A percentile compares a stretch with the other conserved stretches of the same genome.
phyloP scores from a whole-genome alignment of 2,329 filamentous ascomycete species.

The Colletotrichum limetticola region DNA sequence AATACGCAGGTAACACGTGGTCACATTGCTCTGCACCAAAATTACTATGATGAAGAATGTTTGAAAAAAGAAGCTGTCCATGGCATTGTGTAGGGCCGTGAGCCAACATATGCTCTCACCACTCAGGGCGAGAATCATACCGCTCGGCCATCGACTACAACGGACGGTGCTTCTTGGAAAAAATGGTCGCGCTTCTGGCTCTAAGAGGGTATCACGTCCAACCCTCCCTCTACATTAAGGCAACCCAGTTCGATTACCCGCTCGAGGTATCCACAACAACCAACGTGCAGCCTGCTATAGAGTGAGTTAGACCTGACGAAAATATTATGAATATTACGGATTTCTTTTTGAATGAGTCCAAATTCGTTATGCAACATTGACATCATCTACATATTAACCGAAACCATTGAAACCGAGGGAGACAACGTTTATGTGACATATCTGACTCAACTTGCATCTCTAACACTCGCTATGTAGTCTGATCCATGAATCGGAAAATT shows the following conservation, averaged over 20 bases:
- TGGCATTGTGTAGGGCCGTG: not conserved
- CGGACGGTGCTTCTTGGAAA: no score
- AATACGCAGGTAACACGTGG: not conserved
- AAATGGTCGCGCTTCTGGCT: no score
- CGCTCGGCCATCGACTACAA: no score
- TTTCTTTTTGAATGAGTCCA: not conserved
- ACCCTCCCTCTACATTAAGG: no score
- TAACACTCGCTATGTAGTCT: not conserved
- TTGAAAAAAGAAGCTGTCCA: not conserved
- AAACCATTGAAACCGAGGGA: not conserved
- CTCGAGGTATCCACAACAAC: no score
- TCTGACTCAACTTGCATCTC: not conserved
- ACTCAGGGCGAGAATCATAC: no score
- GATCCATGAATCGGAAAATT: not conserved
- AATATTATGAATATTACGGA: not conserved
- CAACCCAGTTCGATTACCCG: no score
- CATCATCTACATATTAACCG: not conserved
- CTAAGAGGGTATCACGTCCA: no score
- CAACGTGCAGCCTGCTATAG: no score
- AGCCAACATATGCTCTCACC: no score
- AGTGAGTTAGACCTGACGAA: no score
- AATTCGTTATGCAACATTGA: not conserved
- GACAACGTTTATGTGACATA: fast-evolving
- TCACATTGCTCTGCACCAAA: not conserved
- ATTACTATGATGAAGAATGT: not conserved